Percentiles rank a stretch among this genome's conserved stretches.
phyloP scores from a whole-genome alignment of 345 rosid species.

The Aegle marmelos region DNA sequence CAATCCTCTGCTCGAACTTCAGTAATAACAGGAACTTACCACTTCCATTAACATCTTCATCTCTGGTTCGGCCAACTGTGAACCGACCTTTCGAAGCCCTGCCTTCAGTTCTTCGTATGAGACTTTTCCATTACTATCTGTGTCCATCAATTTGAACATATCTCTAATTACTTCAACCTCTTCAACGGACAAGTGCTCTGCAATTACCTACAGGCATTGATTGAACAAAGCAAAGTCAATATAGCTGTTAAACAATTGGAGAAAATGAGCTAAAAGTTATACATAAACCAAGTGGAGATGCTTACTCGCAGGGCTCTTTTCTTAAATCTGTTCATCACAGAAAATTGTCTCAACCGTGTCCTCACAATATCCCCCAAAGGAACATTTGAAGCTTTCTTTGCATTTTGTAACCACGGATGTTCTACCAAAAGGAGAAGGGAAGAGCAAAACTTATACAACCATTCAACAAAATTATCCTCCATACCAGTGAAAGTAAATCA shows the following conservation, averaged over 20 bases:
- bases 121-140: constrained; percentile 81
- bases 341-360: constrained; percentile 90
- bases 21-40: constrained; percentile 38
- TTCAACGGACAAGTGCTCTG: constrained; percentile 77
- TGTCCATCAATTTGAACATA: constrained; percentile 89
- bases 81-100: constrained; percentile 91
- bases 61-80: constrained; percentile 89
- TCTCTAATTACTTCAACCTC: constrained; percentile 94
- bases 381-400: constrained; percentile 96
- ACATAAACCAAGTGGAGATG: constrained; percentile 10
- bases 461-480: not conserved
- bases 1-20: not conserved
- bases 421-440: constrained; percentile 39
- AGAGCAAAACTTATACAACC: constrained; percentile 4
- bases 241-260: not conserved
- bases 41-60: constrained; percentile 98
- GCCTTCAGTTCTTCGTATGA: constrained; percentile 73
- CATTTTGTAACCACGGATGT: constrained; percentile 90
- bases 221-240: constrained; percentile 7
- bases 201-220: constrained; percentile 72
- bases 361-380: constrained; percentile 95
- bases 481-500: not conserved
- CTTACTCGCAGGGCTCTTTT: constrained; percentile 89
- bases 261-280: constrained; percentile 1
- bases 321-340: constrained; percentile 93